Evolutionary conservation across 1,284 basidiomycete genomes (phyloP), one percentile per base, ranked within the genome.

Genomic region (Trichosporon sp.): DNA sequence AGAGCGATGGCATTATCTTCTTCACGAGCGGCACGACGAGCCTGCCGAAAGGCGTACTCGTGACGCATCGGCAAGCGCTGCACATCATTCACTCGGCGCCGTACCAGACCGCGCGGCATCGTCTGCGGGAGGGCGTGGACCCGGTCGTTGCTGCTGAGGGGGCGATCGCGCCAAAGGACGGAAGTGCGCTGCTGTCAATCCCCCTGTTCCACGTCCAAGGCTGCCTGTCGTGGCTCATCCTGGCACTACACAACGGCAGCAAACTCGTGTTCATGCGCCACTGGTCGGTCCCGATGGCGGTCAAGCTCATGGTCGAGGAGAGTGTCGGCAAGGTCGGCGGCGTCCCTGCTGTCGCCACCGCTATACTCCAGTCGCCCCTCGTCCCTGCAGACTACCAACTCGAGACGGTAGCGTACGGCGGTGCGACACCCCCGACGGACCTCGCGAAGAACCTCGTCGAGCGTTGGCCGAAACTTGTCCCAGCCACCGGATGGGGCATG

Each of bases 201-300:
- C 80, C 80, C 2, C 73, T 81, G 11, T 81, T 81, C 72, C 80
- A 81, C 76, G 77, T 80, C 2, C 80, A 78, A 1, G 80, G 80
- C 12, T 77, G 77, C 65, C 72, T 79, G 6, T 75, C 75, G 11
- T 80, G 78, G 77, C 74, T 80, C 47, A 73, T 80, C 73, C 68
- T 78, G 2, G 75, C 77, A 1, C 71, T 78, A 62, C 75, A 75
- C 62, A 75, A 71, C 29, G 79, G 79, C 15, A 75, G 73, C 15
- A 78, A 76, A 68, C 73, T 81, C 65, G 73, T 76, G 18, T 67
- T 77, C 65, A 74, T 78, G 71, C 68, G 74, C 23, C 53, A 70
- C 60, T 81, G 79, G 79, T 69, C 74, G 23, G 72, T 75, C 12
- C 62, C 62, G 2, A 75, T 74, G n/a, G 80, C 80, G 7, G 70